Conservation (phyloP, 129 eudicot genomes). For the Oenanthe sinensis region DNA sequence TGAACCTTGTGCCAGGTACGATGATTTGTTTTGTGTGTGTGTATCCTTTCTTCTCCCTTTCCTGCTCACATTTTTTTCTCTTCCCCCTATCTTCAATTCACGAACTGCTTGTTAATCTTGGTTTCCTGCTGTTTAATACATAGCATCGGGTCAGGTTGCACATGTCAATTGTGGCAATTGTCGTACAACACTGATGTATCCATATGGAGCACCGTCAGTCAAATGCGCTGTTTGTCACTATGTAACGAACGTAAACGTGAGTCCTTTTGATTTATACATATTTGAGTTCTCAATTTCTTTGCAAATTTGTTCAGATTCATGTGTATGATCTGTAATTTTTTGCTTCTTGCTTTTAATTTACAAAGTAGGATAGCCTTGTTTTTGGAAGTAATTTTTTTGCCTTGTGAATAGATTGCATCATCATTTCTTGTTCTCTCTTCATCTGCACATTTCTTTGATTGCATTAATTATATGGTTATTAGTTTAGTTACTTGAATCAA, state of each 20-base stretch:
- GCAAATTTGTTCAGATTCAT: neutral
- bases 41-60: neutral
- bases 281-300: neutral
- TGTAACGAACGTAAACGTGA: conserved; percentile 69
- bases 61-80: neutral
- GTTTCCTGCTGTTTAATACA: conserved; percentile 7
- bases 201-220: conserved; percentile 80
- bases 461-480: neutral
- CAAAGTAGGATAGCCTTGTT: neutral
- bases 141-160: conserved; percentile 57
- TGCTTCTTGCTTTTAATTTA: neutral
- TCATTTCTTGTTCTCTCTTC: neutral
- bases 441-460: neutral
- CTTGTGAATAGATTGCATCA: neutral
- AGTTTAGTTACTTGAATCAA: neutral
- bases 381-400: neutral
- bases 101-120: conserved; percentile 7
- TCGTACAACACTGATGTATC: conserved; percentile 63
- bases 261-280: conserved; percentile 13
- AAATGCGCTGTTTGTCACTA: conserved; percentile 79
- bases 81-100: too few species aligned
- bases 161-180: conserved; percentile 80
- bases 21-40: neutral
- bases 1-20: conserved; percentile 73
- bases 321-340: neutral